Percentiles rank a stretch among this genome's conserved stretches.
Conservation (phyloP, 139 green algal genomes). For the Chlamydomonas applanata region DNA sequence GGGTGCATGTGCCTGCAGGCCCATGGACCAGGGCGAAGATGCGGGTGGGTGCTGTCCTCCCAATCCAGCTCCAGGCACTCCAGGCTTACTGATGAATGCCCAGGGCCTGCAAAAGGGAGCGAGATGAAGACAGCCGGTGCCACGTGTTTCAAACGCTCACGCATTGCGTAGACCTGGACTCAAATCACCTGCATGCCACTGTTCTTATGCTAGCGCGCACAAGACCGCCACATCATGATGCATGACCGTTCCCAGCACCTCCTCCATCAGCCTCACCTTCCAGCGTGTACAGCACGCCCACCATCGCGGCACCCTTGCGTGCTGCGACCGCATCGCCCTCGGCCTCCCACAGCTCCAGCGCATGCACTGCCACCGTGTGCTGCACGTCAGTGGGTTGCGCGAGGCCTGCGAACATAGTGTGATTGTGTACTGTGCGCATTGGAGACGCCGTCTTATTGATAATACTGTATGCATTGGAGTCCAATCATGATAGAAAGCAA, state of each 20-base stretch:
- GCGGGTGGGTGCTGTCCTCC: background rate
- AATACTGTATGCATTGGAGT: too few relatives aligned
- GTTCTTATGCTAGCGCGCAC: too few relatives aligned
- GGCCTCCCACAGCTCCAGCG: background rate
- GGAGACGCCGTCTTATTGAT: too few relatives aligned
- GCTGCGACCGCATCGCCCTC: background rate
- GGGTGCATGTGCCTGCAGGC: conserved; percentile 1
- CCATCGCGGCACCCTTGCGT: background rate
- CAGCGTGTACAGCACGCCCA: background rate
- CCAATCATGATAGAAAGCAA: too few relatives aligned
- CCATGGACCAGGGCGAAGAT: background rate
- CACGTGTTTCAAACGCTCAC: too few relatives aligned
- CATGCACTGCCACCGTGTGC: background rate
- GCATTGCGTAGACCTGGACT: too few relatives aligned
- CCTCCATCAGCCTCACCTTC: background rate
- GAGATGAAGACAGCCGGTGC: too few relatives aligned
- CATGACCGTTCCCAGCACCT: background rate
- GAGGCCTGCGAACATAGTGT: background rate
- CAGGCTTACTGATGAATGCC: background rate
- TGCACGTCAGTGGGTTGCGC: background rate
- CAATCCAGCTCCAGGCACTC: conserved; percentile 7
- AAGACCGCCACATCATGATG: too few relatives aligned
- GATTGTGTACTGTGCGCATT: too few relatives aligned
- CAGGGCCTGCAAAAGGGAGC: too few relatives aligned
- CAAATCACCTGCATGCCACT: too few relatives aligned